These are phyloP conservation scores for Pyrus pyrifolia DNA, from an alignment of 306 rosid genomes.

Conservation along the genomic window DNA sequence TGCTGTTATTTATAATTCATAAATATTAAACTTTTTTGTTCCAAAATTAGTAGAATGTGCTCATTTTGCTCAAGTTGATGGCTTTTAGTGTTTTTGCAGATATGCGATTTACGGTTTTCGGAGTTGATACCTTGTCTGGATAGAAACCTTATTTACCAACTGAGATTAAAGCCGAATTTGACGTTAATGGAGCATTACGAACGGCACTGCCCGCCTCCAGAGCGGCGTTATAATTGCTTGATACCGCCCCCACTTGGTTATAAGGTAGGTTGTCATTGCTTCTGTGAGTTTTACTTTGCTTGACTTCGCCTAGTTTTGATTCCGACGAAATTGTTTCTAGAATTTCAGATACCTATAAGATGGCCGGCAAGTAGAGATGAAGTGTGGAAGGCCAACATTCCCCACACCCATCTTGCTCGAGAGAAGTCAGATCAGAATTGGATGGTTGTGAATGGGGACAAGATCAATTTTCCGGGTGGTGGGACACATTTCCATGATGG, in stretches of 20 bases:
- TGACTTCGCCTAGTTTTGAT: constrained; percentile 22
- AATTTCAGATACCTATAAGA: constrained; percentile 49
- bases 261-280: constrained; percentile 32
- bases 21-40: background rate
- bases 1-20: background rate
- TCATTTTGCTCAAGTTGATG: background rate
- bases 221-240: constrained; percentile 49
- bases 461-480: constrained; percentile 62
- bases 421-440: constrained; percentile 67
- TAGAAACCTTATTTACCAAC: constrained; percentile 40
- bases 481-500: constrained; percentile 60
- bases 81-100: constrained; percentile 15
- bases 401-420: constrained; percentile 53
- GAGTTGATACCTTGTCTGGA: constrained; percentile 61
- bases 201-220: constrained; percentile 50
- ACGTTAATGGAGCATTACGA: constrained; percentile 57
- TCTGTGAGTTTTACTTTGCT: background rate
- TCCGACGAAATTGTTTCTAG: constrained; percentile 19
- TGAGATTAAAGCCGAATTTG: constrained; percentile 46
- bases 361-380: constrained; percentile 66
- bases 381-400: constrained; percentile 72
- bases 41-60: background rate
- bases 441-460: constrained; percentile 66
- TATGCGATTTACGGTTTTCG: constrained; percentile 39
- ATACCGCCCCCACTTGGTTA: constrained; percentile 51